Base-by-base conservation (phyloP, 768 basidiomycete genomes). In the Mycena filopes region DNA sequence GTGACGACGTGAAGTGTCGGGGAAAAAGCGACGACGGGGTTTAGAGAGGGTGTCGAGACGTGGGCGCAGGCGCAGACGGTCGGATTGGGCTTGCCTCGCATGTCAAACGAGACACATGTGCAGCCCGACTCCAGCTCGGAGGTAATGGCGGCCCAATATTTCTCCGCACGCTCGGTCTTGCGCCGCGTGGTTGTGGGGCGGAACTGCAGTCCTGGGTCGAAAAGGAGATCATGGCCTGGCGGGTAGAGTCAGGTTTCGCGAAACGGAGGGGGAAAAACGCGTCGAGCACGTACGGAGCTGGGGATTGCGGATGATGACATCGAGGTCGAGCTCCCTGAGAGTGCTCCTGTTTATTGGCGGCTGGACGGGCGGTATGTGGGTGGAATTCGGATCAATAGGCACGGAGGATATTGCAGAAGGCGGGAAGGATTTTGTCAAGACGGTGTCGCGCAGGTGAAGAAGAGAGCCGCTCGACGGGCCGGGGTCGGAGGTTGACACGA, bases 281-380 rank as follows among this genome's bases (percentile, higher is more conserved):
- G 68, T 45, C 49, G 4, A 16, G 36, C 23, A 90, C 90, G 80
- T 79, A 94, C 96, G 92, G 63, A 97, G 89, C 74, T 96, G 94
- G 25, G 94, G 93, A 76, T 95, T 95, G 50, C 92, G 87, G 60
- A 97, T 83, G 71, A 97, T 95, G 56, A 90, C 87, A 62, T 90
- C 87, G 21, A 97, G 81, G 75, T 98, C 95, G 54, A 98, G 82
- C 73, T 95, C 93, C 72, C 88, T 89, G 70, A 98, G 83, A 1
- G 94, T 94, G 46, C 89, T 87, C 41, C 92, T 85, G 72, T 93
- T 95, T 74, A 97, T 93, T 45, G 91, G 85, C 0, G 96, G 94
- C 33, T 84, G 82, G 45, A 86, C 78, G 38, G 91, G 81, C 9
- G 93, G 93, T 64, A 93, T 86, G 67, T 89, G 86, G 4, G 86